Evolutionary conservation across 2,329 filamentous ascomycete species (phyloP).

Genomic region (Phoma sp.): DNA sequence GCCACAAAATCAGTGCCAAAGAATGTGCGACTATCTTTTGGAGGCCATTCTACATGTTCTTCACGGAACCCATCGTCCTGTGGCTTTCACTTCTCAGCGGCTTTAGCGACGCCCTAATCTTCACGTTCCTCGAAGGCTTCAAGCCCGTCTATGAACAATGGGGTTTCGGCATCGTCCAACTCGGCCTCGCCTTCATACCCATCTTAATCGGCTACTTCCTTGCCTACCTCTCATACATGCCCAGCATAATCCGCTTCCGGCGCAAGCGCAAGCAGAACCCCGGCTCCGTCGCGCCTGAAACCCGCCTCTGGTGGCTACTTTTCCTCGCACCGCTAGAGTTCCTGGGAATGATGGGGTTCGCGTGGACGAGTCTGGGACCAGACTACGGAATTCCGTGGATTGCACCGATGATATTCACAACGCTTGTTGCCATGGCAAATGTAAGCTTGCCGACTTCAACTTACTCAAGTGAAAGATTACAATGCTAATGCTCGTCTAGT

Average conservation of each 20-base stretch:
- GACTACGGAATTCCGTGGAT: constrained; percentile 68
- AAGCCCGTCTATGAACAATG: constrained; percentile 71
- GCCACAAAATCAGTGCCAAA: constrained; percentile 50
- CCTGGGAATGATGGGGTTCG: constrained; percentile 74
- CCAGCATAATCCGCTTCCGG: constrained; percentile 61
- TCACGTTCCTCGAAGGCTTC: constrained; percentile 78
- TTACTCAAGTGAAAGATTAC: too few relatives aligned
- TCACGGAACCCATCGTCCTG: constrained; percentile 76
- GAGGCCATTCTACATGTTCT: constrained; percentile 74
- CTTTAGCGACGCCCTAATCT: constrained; percentile 78
- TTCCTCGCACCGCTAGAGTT: constrained; percentile 68
- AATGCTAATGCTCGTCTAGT: too few relatives aligned
- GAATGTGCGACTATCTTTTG: constrained; percentile 58
- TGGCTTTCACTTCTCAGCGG: constrained; percentile 74
- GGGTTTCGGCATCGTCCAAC: constrained; percentile 63
- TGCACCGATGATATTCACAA: constrained; percentile 69
- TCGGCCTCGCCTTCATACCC: constrained; percentile 70
- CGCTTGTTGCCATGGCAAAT: constrained; percentile 75
- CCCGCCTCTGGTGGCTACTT: constrained; percentile 70
- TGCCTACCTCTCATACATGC: constrained; percentile 66
- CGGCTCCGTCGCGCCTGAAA: constrained; percentile 66
- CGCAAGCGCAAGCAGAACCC: constrained; percentile 56
- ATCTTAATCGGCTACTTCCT: constrained; percentile 72
- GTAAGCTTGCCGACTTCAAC: constrained; percentile 31
- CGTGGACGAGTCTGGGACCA: constrained; percentile 71